Evolutionary conservation across 176 grass and related monocot species (phyloP).

Genomic region (Cocos nucifera): DNA sequence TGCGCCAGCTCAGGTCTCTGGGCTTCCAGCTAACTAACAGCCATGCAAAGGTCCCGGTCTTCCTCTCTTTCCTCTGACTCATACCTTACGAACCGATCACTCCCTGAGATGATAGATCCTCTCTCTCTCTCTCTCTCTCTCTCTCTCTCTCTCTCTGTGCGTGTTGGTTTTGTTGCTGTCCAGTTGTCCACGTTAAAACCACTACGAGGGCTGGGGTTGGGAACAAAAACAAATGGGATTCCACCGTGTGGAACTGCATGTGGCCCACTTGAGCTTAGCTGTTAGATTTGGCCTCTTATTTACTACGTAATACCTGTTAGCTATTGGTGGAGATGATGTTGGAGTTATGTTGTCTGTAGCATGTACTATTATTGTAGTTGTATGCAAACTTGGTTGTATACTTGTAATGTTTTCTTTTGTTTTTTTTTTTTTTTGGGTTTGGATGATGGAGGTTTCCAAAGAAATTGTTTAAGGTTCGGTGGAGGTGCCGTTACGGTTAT

Average conservation of each 20-base stretch:
- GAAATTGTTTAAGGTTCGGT: too few species aligned
- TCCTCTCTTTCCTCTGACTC: conserved; percentile 22
- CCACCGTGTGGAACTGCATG: conserved; percentile 27
- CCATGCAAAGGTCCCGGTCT: conserved; percentile 26
- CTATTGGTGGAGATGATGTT: background rate
- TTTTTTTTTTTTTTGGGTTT: too few species aligned
- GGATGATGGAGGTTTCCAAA: too few species aligned
- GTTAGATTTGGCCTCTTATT: conserved; percentile 9
- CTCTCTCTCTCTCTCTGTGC: conserved; percentile 9
- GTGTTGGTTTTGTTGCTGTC: conserved; percentile 1
- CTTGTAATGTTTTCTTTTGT: too few species aligned
- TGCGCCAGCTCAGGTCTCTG: conserved; percentile 53
- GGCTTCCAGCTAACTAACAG: conserved; percentile 60
- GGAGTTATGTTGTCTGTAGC: background rate
- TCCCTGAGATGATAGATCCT: conserved; percentile 1
- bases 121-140: conserved; percentile 20
- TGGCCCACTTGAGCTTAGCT: conserved; percentile 25
- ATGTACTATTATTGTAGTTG: background rate
- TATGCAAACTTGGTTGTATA: too few species aligned
- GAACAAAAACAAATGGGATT: conserved; percentile 26
- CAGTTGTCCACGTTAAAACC: conserved; percentile 71
- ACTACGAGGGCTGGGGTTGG: conserved; percentile 35
- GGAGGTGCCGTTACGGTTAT: too few species aligned
- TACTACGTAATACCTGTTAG: background rate
- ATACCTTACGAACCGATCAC: conserved; percentile 33